phyloP scores from a whole-genome alignment of 257 asterid genomes.

The Thymus mandschuricus region DNA sequence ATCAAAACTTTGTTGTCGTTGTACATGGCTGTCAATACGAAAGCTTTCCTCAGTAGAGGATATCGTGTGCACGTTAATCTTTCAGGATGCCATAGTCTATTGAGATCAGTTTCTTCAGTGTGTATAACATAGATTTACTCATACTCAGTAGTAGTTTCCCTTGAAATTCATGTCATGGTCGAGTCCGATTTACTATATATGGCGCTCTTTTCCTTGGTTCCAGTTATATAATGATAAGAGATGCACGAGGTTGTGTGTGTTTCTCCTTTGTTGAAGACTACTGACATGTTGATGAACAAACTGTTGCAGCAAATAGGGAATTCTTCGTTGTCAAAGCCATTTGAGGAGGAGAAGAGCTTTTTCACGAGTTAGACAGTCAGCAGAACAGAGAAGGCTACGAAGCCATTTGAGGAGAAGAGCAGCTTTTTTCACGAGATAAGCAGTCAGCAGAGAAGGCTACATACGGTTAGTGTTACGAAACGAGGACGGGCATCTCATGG shows the following conservation, averaged over 20 bases:
- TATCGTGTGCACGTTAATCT: no score
- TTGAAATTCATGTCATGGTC: no score
- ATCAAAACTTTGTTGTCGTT: no score
- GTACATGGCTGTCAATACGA: no score
- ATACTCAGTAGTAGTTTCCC: no score
- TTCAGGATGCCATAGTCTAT: no score
- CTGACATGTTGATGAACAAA: constrained; percentile 4
- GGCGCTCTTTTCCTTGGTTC: not conserved
- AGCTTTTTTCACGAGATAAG: constrained; percentile 35
- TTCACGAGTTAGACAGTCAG: constrained; percentile 34
- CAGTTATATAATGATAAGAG: not conserved
- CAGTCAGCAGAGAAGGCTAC: no score
- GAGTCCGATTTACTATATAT: no score
- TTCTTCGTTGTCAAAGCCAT: constrained; percentile 51
- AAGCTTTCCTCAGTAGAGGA: no score
- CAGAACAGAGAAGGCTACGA: not conserved
- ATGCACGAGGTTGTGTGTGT: not conserved
- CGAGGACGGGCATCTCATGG: not conserved
- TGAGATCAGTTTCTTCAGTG: no score
- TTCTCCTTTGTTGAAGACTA: not conserved
- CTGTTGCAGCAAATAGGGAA: constrained; percentile 64
- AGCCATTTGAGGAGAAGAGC: constrained; percentile 37
- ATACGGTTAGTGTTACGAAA: not conserved
- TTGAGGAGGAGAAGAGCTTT: constrained; percentile 37
- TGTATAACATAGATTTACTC: no score